Evolutionary conservation across 148 eudicot species (phyloP).

Genomic region (Bassia scoparia): DNA sequence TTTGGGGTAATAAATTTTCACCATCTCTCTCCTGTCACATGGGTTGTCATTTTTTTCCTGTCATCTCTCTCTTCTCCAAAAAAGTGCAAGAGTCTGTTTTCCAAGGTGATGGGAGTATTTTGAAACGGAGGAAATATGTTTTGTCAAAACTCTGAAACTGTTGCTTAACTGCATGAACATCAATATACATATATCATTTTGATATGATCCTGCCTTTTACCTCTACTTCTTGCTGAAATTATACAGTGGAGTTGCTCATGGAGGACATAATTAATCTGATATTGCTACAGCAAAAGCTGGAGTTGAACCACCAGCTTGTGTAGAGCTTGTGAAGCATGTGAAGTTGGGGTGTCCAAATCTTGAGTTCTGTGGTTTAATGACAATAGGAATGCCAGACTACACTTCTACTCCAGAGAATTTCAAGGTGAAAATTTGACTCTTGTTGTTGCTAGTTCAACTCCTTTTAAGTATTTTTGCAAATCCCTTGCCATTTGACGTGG

Average conservation of each 20-base stretch:
- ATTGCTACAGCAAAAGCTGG: constrained; percentile 85
- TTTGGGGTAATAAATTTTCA: no score
- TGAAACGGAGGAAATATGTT: no score
- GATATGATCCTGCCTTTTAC: neutral
- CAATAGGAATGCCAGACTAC: constrained; percentile 95
- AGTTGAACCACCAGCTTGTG: constrained; percentile 67
- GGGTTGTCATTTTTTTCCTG: no score
- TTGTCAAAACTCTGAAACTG: neutral
- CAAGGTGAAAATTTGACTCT: constrained; percentile 44
- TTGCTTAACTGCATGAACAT: neutral
- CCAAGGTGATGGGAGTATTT: no score
- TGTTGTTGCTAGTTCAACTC: neutral
- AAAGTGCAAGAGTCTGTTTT: no score
- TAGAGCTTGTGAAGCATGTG: constrained; percentile 81
- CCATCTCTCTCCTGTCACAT: no score
- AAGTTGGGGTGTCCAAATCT: constrained; percentile 69
- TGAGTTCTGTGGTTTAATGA: constrained; percentile 83
- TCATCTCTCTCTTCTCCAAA: no score
- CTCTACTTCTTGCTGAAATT: neutral
- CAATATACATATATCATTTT: neutral
- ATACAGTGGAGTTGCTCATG: constrained; percentile 17
- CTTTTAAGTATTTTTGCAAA: no score
- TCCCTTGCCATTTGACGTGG: neutral
- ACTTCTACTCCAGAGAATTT: constrained; percentile 90
- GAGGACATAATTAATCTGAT: constrained; percentile 11